Percentiles rank a stretch among this genome's conserved stretches.
Conservation (phyloP, 352 stramenopile genomes). For the Globisporangium rhizosaccharum region DNA sequence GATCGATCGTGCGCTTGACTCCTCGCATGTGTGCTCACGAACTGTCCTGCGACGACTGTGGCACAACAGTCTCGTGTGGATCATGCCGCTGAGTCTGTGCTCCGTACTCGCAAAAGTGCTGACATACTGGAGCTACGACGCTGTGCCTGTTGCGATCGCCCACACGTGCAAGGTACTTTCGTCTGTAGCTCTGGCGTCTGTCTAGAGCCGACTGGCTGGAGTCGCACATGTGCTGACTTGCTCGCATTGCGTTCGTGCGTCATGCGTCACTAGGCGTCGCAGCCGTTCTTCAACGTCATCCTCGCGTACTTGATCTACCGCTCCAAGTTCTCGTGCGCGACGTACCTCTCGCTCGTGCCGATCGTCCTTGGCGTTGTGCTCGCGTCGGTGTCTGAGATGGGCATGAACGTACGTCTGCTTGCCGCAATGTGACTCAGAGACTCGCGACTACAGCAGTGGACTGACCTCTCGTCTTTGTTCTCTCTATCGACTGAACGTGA, state of each 20-base stretch:
- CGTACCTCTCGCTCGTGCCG: constrained; percentile 74
- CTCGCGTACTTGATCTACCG: constrained; percentile 68
- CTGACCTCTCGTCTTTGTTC: background rate
- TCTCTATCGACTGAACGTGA: background rate
- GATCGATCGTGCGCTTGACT: background rate
- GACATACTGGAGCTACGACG: constrained; percentile 88
- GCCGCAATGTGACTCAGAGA: constrained; percentile 14
- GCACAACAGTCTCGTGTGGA: constrained; percentile 49
- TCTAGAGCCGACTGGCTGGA: background rate
- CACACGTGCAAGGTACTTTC: constrained; percentile 69
- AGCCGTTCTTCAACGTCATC: constrained; percentile 85
- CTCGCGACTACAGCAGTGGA: background rate
- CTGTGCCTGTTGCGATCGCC: constrained; percentile 75
- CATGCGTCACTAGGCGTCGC: constrained; percentile 37
- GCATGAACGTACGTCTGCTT: constrained; percentile 49
- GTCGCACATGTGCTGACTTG: background rate
- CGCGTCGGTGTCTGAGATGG: constrained; percentile 83
- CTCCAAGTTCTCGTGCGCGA: constrained; percentile 63
- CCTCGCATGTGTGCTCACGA: background rate
- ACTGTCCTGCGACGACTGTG: background rate
- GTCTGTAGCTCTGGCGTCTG: background rate
- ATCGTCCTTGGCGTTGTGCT: constrained; percentile 81
- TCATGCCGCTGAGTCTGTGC: constrained; percentile 76
- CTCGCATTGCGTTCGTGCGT: background rate
- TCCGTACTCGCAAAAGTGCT: constrained; percentile 76